A percentile compares a stretch with the other conserved stretches of the same genome.
phyloP scores from a whole-genome alignment of 1,284 basidiomycete genomes.

The Naganishia sp. region DNA sequence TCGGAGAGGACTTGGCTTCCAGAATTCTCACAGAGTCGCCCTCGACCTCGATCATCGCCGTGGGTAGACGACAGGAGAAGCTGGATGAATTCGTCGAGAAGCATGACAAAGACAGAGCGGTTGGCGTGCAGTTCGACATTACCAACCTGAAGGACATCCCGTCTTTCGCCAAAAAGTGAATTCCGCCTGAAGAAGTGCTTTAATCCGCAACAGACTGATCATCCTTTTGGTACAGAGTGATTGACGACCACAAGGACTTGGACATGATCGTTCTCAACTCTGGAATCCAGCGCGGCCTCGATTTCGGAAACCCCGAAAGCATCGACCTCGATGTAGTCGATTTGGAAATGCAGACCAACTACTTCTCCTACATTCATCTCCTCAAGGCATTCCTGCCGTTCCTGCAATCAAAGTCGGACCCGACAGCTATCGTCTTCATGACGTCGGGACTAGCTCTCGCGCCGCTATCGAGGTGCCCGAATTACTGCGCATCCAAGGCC shows the following conservation, averaged over 20 bases:
- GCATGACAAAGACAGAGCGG: conserved; percentile 49
- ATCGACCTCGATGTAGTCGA: conserved; percentile 54
- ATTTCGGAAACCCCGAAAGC: conserved; percentile 59
- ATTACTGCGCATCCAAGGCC: conserved; percentile 63
- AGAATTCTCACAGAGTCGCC: conserved; percentile 40
- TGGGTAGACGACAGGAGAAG: conserved; percentile 58
- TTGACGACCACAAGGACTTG: conserved; percentile 60
- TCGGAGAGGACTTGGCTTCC: conserved; percentile 63
- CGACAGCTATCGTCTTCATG: conserved; percentile 60
- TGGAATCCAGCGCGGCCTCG: conserved; percentile 61
- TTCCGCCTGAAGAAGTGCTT: conserved; percentile 38
- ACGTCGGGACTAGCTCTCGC: conserved; percentile 60
- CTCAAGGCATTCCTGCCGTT: conserved; percentile 23
- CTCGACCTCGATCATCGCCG: conserved; percentile 58
- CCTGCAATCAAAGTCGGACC: conserved; percentile 52
- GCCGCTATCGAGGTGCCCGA: conserved; percentile 56
- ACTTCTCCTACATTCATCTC: conserved; percentile 27
- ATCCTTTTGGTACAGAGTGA: conserved; percentile 38
- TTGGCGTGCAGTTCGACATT: conserved; percentile 57
- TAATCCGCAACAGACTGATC: neutral
- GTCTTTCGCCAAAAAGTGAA: conserved; percentile 26
- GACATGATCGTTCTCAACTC: conserved; percentile 60
- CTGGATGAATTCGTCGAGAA: conserved; percentile 38
- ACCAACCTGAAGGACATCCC: conserved; percentile 26
- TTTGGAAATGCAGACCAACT: conserved; percentile 31